These are phyloP conservation scores for Allium fistulosum DNA, from an alignment of 106 monocot genomes.

Conservation along the genomic window DNA sequence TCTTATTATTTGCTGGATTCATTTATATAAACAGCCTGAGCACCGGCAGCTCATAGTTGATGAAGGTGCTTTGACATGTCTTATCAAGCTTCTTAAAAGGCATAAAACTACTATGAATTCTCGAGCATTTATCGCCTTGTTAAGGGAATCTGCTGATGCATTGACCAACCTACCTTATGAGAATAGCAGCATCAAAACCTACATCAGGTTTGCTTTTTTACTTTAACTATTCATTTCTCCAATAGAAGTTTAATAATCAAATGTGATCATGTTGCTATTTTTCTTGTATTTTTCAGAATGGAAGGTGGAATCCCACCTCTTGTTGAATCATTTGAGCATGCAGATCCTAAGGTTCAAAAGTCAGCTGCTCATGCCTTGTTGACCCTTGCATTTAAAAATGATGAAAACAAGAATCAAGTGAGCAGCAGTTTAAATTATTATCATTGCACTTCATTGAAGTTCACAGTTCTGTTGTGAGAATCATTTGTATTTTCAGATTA, in stretches of 20 bases:
- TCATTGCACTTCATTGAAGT: neutral
- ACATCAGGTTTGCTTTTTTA: constrained; percentile 54
- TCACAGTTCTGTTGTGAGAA: neutral
- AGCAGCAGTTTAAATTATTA: neutral
- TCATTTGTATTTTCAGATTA: constrained; percentile 47
- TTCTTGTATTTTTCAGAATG: constrained; percentile 39
- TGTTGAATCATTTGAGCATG: constrained; percentile 80
- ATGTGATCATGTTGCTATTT: constrained; percentile 6
- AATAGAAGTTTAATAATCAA: no score
- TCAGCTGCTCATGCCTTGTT: constrained; percentile 93
- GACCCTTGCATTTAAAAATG: constrained; percentile 97
- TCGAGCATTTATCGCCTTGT: constrained; percentile 64
- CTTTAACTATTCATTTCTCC: neutral
- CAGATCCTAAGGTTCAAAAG: constrained; percentile 89
- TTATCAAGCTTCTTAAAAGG: constrained; percentile 68
- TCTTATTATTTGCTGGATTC: no score
- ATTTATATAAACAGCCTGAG: constrained; percentile 65
- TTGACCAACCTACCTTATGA: constrained; percentile 98
- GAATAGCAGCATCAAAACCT: constrained; percentile 88
- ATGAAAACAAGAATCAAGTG: constrained; percentile 95
- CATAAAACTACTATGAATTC: constrained; percentile 36
- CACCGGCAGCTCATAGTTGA: constrained; percentile 96
- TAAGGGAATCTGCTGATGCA: constrained; percentile 94
- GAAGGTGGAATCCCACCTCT: constrained; percentile 97
- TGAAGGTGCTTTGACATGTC: constrained; percentile 86